Percentiles rank a stretch among this genome's conserved stretches.
These are phyloP conservation scores for Daldinia sp. DNA, from an alignment of 2,329 filamentous ascomycete species.

Conservation along the genomic window DNA sequence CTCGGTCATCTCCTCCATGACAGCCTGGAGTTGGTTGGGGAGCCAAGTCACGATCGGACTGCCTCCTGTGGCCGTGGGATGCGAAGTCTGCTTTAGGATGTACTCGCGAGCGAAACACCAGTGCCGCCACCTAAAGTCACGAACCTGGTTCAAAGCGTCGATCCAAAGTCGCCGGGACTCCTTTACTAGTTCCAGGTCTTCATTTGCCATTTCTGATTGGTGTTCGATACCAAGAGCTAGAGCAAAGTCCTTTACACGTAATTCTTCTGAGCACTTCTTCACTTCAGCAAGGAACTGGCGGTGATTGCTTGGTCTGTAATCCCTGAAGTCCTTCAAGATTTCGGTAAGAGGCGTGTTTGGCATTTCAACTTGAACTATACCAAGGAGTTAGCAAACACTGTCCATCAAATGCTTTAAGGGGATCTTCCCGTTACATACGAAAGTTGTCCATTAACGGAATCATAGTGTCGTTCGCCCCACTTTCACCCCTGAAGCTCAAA, in stretches of 20 bases:
- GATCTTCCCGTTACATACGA: constrained; percentile 41
- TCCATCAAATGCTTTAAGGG: neutral
- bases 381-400: neutral
- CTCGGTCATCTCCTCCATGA: constrained; percentile 76
- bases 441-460: constrained; percentile 91
- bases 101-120: constrained; percentile 90
- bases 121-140: constrained; percentile 85
- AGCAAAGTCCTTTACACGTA: constrained; percentile 70
- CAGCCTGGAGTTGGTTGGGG: constrained; percentile 82
- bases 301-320: constrained; percentile 90
- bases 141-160: constrained; percentile 77
- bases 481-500: constrained; percentile 89
- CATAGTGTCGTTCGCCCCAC: constrained; percentile 94
- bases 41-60: constrained; percentile 88
- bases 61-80: constrained; percentile 83
- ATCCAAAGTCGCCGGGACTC: constrained; percentile 72
- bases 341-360: constrained; percentile 88
- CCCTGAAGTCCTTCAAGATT: constrained; percentile 88
- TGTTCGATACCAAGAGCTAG: constrained; percentile 55
- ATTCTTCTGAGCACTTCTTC: constrained; percentile 59
- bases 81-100: constrained; percentile 80
- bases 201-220: constrained; percentile 39
- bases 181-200: constrained; percentile 59
- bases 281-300: constrained; percentile 85
- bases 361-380: constrained; percentile 79